Evolutionary conservation across 2,329 filamentous ascomycete genomes (phyloP).

Genomic region (Pseudogymnoascus sp.): DNA sequence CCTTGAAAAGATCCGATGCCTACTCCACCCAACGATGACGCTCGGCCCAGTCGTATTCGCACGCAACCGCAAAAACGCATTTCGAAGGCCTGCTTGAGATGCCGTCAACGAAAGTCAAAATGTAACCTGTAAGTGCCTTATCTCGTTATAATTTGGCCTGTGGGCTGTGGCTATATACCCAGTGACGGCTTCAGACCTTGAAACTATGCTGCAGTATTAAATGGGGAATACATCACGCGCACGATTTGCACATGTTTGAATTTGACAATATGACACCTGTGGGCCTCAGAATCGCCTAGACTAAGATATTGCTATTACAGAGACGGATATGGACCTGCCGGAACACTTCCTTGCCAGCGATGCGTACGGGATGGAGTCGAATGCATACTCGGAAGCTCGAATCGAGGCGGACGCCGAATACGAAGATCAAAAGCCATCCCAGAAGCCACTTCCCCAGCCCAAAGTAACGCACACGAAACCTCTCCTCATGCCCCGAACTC

Average conservation of each 20-base stretch:
- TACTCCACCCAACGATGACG: neutral
- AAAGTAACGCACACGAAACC: neutral
- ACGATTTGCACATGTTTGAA: conserved; percentile 18
- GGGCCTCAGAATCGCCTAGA: conserved; percentile 21
- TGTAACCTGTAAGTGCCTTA: conserved; percentile 21
- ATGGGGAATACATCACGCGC: neutral
- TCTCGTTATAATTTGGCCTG: neutral
- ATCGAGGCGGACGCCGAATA: conserved; percentile 33
- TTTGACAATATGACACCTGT: conserved; percentile 32
- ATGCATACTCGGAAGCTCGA: conserved; percentile 37
- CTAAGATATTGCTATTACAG: conserved; percentile 26
- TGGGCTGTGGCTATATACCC: neutral
- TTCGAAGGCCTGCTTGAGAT: conserved; percentile 21
- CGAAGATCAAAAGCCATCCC: conserved; percentile 14
- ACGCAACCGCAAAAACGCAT: conserved; percentile 17
- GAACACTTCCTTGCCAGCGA: conserved; percentile 33
- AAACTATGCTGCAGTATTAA: neutral
- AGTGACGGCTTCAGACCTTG: neutral
- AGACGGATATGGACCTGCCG: conserved; percentile 22
- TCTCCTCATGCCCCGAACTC: neutral
- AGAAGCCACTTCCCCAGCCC: neutral
- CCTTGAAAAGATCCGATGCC: neutral
- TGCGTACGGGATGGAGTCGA: conserved; percentile 34
- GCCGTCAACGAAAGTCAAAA: conserved; percentile 22
- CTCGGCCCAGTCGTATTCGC: neutral